Conservation (phyloP, 139 green algal genomes). For the Dunaliella primolecta region DNA sequence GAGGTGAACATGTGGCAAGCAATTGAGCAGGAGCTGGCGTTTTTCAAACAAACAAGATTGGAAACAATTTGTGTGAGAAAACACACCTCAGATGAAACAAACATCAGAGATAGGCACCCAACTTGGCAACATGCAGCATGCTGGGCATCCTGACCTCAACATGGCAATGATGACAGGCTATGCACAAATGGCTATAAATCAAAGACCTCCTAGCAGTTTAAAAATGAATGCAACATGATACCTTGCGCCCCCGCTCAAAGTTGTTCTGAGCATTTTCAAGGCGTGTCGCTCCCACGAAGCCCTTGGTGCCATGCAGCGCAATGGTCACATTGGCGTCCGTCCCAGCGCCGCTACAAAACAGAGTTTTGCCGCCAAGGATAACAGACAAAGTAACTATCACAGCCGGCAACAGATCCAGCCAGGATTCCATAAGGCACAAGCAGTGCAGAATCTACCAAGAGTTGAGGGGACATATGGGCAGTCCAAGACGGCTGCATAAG, state of each 20-base stretch:
- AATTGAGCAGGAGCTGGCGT: too few species aligned
- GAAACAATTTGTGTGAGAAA: too few species aligned
- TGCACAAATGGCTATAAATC: too few species aligned
- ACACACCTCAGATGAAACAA: too few species aligned
- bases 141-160: too few species aligned
- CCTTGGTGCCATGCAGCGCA: conserved; percentile 46
- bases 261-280: conserved; percentile 44
- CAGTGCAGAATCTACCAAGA: background rate
- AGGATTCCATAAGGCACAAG: background rate
- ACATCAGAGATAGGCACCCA: too few species aligned
- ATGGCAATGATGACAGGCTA: too few species aligned
- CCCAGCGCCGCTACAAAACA: conserved; percentile 31
- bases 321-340: conserved; percentile 58
- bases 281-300: conserved; percentile 30
- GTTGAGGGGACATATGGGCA: background rate
- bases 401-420: background rate
- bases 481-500: background rate
- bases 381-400: background rate
- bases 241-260: conserved; percentile 40
- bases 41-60: too few species aligned
- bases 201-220: too few species aligned
- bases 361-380: background rate
- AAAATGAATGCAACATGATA: too few species aligned
- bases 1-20: too few species aligned
- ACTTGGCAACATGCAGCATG: too few species aligned